Conservation (phyloP, 176 grass and related monocot genomes). For the Oryza punctata region DNA sequence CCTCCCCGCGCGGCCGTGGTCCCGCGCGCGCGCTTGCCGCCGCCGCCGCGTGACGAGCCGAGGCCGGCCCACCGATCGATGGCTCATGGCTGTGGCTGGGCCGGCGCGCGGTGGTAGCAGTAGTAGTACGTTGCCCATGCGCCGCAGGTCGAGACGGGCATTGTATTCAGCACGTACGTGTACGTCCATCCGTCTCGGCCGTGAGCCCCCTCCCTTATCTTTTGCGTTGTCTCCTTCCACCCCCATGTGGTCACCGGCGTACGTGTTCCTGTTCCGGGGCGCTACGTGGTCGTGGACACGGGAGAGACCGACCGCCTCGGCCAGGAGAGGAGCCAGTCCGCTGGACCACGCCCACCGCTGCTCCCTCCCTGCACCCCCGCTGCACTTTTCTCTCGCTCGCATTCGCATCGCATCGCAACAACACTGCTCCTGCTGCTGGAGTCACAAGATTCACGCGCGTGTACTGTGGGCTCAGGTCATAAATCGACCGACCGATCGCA, state of each 20-base stretch:
- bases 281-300: slow-evolving; percentile 32
- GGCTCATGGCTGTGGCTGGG: not conserved
- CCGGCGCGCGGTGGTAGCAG: not conserved
- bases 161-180: not conserved
- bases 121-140: not conserved
- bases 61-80: not conserved
- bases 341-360: slow-evolving; percentile 19
- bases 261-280: slow-evolving; percentile 39
- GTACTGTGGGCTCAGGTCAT: not conserved
- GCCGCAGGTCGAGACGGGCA: not conserved
- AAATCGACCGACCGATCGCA: slow-evolving; percentile 8
- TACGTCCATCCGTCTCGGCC: not conserved
- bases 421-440: not conserved
- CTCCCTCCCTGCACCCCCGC: not conserved
- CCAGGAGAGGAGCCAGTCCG: not conserved
- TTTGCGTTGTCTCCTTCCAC: slow-evolving; percentile 24
- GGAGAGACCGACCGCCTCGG: slow-evolving; percentile 8
- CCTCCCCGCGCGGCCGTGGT: not conserved
- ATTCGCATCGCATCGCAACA: not conserved
- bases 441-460: slow-evolving; percentile 42
- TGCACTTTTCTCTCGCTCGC: not conserved
- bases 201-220: not conserved
- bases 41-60: not conserved
- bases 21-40: not conserved
- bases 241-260: slow-evolving; percentile 43